Base-by-base conservation (phyloP, 1,284 basidiomycete genomes). In the Phellinidium pouzarii region DNA sequence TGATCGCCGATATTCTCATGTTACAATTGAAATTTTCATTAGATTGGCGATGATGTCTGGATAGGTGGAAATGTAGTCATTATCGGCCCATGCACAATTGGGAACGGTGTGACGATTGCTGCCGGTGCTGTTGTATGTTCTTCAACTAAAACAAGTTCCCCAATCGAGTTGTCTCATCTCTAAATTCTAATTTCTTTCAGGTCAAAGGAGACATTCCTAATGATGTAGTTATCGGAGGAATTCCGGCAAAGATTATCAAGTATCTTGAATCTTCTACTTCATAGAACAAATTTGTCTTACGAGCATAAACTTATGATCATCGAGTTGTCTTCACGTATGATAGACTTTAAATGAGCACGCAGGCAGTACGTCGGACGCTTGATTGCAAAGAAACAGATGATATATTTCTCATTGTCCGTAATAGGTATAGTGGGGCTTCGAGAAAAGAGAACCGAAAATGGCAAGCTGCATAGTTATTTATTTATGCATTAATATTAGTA, bases 21-120 rank as follows among this genome's bases (percentile, higher is more conserved):
- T 22, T 5, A 41, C 23, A 31, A 31, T 3, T 19, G 4, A 5
- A 11, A 47, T 7, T 47, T 26, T 23, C 42, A 9, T 9, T 22
- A 52, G 50, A 52, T 52, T 23, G 50, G 50, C 5, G 50, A 52
- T 20, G 50, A 52, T 26, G 50, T 52, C 25, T 52, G 50, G 50
- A 44, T 52, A 36, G 50, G 50, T n/a, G 50, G 42, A 14, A 45
- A 45, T 20, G 50, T 37, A 14, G 29, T 38, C 14, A 37, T 52
- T n/a, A 25, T 52, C 3, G 50, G 50, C 3, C 50, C 50, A 3
- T 45, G 50, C 34, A 52, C 26, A 11, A 52, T 52, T 8, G 50
- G 50, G 9, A 52, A 52, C 14, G 43, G 43, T 8, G 41, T 44
- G 4, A 52, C 50, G 14, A 38, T 52, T 23, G 50, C 50, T 4